Evolutionary conservation across 2,329 filamentous ascomycete genomes (phyloP).

Genomic region (Alternaria angustiovoidea): DNA sequence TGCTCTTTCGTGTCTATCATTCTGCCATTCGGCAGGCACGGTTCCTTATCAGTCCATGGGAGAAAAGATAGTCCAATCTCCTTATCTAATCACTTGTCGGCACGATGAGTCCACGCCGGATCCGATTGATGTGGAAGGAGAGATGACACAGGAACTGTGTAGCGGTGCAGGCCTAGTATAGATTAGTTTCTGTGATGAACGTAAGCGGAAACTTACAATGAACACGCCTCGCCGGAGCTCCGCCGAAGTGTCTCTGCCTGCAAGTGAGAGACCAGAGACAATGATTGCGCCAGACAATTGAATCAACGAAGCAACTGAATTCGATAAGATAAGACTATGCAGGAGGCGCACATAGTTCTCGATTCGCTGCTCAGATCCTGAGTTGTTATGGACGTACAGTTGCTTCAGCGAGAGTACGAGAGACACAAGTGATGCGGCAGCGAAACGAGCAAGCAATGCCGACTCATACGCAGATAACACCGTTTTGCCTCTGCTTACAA

Average conservation of each 20-base stretch:
- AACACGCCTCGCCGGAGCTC: slow-evolving; percentile 4
- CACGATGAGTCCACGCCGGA: slow-evolving; percentile 4
- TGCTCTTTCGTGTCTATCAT: no score
- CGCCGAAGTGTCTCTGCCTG: neutral
- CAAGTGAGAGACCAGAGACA: slow-evolving; percentile 4
- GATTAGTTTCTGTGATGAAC: neutral
- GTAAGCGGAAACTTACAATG: neutral
- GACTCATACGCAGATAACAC: slow-evolving; percentile 3
- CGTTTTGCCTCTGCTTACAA: slow-evolving; percentile 3
- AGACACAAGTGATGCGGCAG: slow-evolving; percentile 3
- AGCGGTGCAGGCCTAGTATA: slow-evolving; percentile 4
- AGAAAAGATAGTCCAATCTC: neutral
- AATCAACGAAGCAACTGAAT: neutral
- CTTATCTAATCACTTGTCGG: slow-evolving; percentile 2
- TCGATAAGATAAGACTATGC: slow-evolving; percentile 1
- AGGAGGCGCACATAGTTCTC: slow-evolving; percentile 1
- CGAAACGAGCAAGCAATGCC: slow-evolving; percentile 9
- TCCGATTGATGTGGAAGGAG: slow-evolving; percentile 7
- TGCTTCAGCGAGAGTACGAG: slow-evolving; percentile 3
- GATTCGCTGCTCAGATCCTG: neutral
- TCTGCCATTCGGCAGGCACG: no score
- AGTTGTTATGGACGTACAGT: slow-evolving; percentile 8
- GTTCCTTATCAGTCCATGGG: neutral
- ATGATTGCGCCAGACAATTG: slow-evolving; percentile 1
- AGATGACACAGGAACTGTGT: slow-evolving; percentile 4